A percentile compares a stretch with the other conserved stretches of the same genome.
Evolutionary conservation across 441 rosid genomes (phyloP).

Genomic region (Raphanus hybrid): DNA sequence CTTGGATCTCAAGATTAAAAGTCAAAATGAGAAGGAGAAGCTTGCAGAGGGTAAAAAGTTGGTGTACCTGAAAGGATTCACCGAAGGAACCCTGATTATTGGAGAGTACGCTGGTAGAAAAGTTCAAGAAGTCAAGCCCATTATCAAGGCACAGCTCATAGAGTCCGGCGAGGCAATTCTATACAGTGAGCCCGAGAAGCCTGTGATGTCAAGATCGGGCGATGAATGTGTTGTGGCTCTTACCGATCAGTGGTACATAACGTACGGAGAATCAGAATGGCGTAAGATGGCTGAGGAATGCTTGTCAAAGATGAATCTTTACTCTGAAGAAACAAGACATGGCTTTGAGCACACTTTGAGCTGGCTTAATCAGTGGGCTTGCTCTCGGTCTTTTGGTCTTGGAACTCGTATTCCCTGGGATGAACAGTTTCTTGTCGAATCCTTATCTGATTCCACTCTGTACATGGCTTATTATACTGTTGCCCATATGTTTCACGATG

Average conservation of each 20-base stretch:
- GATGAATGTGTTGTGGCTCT: conserved; percentile 99
- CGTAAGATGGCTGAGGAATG: conserved; percentile 77
- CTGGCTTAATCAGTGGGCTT: conserved; percentile 99
- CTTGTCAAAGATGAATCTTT: conserved; percentile 77
- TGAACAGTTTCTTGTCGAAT: conserved; percentile 85
- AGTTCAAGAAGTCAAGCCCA: conserved; percentile 84
- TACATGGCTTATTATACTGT: conserved; percentile 95
- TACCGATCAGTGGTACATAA: conserved; percentile 97
- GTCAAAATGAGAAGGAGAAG: conserved; percentile 92
- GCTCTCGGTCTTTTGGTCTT: conserved; percentile 95
- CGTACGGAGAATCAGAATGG: conserved; percentile 91
- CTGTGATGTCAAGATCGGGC: conserved; percentile 92
- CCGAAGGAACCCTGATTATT: conserved; percentile 79
- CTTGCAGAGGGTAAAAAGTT: conserved; percentile 89
- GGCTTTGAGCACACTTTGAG: conserved; percentile 89
- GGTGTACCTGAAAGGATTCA: conserved; percentile 87
- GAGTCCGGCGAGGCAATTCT: conserved; percentile 77
- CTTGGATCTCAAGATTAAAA: conserved; percentile 75
- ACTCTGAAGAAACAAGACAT: conserved; percentile 80
- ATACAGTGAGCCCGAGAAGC: conserved; percentile 96
- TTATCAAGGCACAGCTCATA: conserved; percentile 66
- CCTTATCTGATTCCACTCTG: conserved; percentile 91
- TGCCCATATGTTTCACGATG: conserved; percentile 76
- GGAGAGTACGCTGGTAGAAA: conserved; percentile 78
- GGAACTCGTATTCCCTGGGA: conserved; percentile 99